Conservation (phyloP, 768 basidiomycete genomes). For the Candolleomyces aberdarensis region DNA sequence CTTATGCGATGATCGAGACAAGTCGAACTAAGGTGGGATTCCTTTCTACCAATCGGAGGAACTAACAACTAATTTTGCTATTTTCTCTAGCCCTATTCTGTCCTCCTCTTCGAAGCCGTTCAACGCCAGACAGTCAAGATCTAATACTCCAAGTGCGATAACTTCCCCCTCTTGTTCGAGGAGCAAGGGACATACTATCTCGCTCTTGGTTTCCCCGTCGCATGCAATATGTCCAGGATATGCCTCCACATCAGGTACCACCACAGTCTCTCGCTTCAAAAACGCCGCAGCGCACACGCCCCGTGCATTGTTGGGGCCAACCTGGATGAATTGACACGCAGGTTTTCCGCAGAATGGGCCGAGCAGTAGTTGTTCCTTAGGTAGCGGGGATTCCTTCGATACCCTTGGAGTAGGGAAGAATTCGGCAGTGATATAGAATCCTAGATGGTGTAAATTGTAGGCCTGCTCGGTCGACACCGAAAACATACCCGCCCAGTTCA, state of each 20-base stretch:
- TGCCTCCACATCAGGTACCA: slow-evolving; percentile 74
- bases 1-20: slow-evolving; percentile 75
- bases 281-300: slow-evolving; percentile 89
- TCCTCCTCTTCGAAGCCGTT: slow-evolving; percentile 79
- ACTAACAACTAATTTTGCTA: slow-evolving; percentile 60
- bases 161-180: slow-evolving; percentile 27
- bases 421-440: slow-evolving; percentile 77
- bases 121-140: slow-evolving; percentile 78
- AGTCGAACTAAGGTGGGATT: slow-evolving; percentile 27
- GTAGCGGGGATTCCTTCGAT: slow-evolving; percentile 13
- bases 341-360: slow-evolving; percentile 91
- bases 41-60: slow-evolving; percentile 60
- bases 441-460: slow-evolving; percentile 35
- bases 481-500: slow-evolving; percentile 93
- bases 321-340: slow-evolving; percentile 81
- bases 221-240: slow-evolving; percentile 96
- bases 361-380: slow-evolving; percentile 48
- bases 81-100: slow-evolving; percentile 68
- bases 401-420: slow-evolving; percentile 53
- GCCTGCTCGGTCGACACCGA: not conserved
- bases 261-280: slow-evolving; percentile 46
- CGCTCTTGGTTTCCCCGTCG: slow-evolving; percentile 86
- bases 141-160: slow-evolving; percentile 59
- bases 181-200: slow-evolving; percentile 82
- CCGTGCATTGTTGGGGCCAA: slow-evolving; percentile 47